A percentile compares a stretch with the other conserved stretches of the same genome.
phyloP scores from a whole-genome alignment of 169 alveolate genomes.

The Toxoplasma gondii region DNA sequence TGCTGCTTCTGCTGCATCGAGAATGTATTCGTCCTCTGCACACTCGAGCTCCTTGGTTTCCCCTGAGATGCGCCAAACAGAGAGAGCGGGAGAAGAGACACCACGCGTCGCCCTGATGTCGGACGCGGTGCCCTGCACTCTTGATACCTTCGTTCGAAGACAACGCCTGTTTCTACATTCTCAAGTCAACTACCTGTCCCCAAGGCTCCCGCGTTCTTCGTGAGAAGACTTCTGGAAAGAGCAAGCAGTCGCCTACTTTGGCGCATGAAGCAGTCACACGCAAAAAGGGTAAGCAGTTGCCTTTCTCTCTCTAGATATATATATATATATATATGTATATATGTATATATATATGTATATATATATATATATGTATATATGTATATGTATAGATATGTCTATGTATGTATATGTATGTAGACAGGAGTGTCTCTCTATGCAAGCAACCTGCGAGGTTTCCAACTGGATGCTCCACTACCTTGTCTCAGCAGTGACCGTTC shows the following conservation, averaged over 20 bases:
- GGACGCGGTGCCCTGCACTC: neutral
- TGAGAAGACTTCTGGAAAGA: too few species aligned
- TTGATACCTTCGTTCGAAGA: too few species aligned
- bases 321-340: neutral
- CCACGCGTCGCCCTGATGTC: neutral
- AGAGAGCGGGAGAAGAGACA: neutral
- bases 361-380: neutral
- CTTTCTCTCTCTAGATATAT: neutral
- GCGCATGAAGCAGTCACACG: too few species aligned
- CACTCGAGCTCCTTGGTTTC: constrained; percentile 79
- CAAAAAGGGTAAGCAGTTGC: too few species aligned
- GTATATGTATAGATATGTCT: neutral
- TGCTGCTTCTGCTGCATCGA: constrained; percentile 86
- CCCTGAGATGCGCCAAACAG: constrained; percentile 68
- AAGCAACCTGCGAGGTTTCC: too few species aligned
- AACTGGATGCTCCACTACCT: too few species aligned
- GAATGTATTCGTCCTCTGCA: constrained; percentile 83
- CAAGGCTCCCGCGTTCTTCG: too few species aligned
- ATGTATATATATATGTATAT: neutral
- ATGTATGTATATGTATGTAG: neutral
- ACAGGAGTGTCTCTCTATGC: neutral
- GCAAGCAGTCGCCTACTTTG: too few species aligned
- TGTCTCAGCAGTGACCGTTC: too few species aligned
- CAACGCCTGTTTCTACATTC: too few species aligned
- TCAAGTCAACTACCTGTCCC: too few species aligned